phyloP scores from a whole-genome alignment of 1,139 yeast genomes.

The Yarrowia galli region DNA sequence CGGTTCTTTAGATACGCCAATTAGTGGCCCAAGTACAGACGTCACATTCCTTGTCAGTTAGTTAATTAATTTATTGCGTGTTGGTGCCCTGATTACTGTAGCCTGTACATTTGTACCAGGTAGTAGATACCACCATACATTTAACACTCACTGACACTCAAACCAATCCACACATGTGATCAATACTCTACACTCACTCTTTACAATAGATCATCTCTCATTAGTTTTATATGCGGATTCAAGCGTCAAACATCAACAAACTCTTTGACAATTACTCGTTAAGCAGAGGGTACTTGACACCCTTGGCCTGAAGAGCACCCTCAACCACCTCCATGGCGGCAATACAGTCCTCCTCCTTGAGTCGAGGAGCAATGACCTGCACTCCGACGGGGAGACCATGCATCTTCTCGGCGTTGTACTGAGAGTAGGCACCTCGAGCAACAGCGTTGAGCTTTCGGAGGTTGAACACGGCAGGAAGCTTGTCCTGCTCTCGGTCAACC shows the following conservation, averaged over 20 bases:
- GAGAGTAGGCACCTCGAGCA: conserved; percentile 54
- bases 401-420: conserved; percentile 63
- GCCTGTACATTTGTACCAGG: no score
- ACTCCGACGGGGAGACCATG: conserved; percentile 72
- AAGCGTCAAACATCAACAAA: no score
- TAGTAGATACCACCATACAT: no score
- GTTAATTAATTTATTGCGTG: no score
- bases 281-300: conserved; percentile 47
- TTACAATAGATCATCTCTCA: conserved; percentile 13
- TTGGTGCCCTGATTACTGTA: no score
- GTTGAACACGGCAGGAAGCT: conserved; percentile 49
- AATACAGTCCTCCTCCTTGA: conserved; percentile 68
- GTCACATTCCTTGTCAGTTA: not conserved
- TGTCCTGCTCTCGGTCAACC: conserved; percentile 59
- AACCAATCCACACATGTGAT: no score
- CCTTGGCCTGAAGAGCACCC: conserved; percentile 49
- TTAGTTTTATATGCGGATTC: conserved; percentile 16
- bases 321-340: conserved; percentile 54
- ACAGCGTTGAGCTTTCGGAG: conserved; percentile 51
- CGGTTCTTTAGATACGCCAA: conserved; percentile 16
- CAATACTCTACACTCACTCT: not conserved
- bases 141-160: no score
- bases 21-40: not conserved
- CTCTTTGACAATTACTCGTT: conserved; percentile 43
- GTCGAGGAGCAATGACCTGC: conserved; percentile 65